Conservation (phyloP, 495 filamentous ascomycete genomes). For the Neurospora sp. region DNA sequence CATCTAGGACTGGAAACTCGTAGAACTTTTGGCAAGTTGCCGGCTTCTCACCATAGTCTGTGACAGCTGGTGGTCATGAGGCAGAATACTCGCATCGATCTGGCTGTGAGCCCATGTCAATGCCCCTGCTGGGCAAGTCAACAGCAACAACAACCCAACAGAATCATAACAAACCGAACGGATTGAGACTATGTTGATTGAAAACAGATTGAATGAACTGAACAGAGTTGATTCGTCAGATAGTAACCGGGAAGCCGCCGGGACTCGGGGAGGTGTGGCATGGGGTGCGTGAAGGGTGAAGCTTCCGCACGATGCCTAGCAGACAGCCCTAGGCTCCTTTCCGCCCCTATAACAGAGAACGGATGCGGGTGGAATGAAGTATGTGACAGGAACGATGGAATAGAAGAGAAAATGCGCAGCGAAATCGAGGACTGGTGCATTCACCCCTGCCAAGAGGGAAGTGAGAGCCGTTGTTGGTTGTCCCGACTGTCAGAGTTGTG, state of each 20-base stretch:
- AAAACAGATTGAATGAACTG: neutral
- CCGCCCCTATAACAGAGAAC: neutral
- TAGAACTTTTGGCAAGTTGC: neutral
- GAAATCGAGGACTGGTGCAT: neutral
- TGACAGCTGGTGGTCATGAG: neutral
- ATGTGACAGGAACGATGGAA: neutral
- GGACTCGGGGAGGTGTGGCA: neutral
- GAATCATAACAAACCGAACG: neutral
- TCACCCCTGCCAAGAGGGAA: neutral
- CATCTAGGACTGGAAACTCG: neutral
- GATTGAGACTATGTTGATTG: neutral
- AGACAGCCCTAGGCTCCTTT: neutral
- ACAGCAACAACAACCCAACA: neutral
- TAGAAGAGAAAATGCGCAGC: neutral
- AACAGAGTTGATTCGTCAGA: neutral
- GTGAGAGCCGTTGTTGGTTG: neutral
- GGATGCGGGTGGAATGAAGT: neutral
- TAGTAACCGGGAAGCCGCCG: neutral
- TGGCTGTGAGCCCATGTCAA: neutral
- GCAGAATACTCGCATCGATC: neutral
- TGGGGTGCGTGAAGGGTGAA: neutral
- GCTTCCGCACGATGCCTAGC: neutral
- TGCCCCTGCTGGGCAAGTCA: neutral
- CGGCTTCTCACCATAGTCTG: neutral
- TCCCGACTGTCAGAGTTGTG: neutral